phyloP scores from a whole-genome alignment of 1,284 basidiomycete genomes.

The Retiboletus flavoniger region DNA sequence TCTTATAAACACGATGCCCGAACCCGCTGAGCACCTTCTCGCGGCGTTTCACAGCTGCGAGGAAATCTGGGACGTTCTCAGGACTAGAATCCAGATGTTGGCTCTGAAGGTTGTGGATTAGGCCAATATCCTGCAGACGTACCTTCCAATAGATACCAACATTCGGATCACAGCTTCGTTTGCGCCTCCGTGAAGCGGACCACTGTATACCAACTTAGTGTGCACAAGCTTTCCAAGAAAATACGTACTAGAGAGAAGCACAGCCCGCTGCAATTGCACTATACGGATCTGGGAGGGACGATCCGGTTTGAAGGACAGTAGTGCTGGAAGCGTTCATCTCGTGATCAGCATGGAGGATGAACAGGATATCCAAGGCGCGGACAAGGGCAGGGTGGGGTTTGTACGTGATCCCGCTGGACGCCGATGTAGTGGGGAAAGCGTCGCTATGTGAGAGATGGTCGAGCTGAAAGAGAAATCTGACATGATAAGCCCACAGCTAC shows the following conservation, averaged over 20 bases:
- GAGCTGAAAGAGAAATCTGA: constrained; percentile 84
- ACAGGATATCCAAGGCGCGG: constrained; percentile 81
- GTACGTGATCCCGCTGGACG: constrained; percentile 45
- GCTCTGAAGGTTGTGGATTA: background rate
- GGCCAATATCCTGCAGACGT: constrained; percentile 20
- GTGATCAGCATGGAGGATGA: constrained; percentile 86
- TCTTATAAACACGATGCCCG: constrained; percentile 84
- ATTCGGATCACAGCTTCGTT: constrained; percentile 90
- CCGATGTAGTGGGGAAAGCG: constrained; percentile 39
- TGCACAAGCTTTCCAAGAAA: background rate
- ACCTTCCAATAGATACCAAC: constrained; percentile 84
- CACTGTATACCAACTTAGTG: constrained; percentile 43
- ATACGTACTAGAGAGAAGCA: constrained; percentile 75
- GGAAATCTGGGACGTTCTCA: constrained; percentile 79
- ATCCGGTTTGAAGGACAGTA: constrained; percentile 82
- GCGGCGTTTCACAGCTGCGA: constrained; percentile 81
- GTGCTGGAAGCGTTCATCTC: constrained; percentile 84
- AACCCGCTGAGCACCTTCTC: constrained; percentile 86
- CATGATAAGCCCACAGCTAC: background rate
- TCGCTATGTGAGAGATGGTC: constrained; percentile 57
- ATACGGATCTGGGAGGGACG: constrained; percentile 84
- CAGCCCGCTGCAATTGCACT: constrained; percentile 83
- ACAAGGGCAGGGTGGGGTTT: constrained; percentile 78
- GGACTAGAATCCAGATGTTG: constrained; percentile 45
- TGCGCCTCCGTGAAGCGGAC: constrained; percentile 82